These are phyloP conservation scores for Calocybe indica DNA, from an alignment of 768 basidiomycete genomes.

Conservation along the genomic window DNA sequence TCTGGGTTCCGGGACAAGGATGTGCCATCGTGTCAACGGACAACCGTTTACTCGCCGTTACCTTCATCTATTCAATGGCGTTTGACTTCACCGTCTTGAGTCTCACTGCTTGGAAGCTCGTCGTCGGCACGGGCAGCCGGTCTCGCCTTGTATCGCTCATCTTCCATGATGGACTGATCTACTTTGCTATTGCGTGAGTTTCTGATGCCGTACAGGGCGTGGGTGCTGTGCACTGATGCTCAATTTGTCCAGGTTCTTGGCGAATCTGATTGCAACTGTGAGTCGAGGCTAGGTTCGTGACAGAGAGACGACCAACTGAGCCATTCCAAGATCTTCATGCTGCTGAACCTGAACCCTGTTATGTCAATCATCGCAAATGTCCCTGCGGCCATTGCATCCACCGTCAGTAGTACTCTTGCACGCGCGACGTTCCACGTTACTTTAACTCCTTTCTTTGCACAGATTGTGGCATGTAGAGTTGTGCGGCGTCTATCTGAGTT, in stretches of 20 bases:
- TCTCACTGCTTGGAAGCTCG: constrained; percentile 58
- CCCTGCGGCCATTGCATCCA: constrained; percentile 63
- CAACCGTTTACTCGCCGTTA: constrained; percentile 52
- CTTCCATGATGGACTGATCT: constrained; percentile 69
- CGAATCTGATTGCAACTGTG: constrained; percentile 65
- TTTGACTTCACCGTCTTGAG: constrained; percentile 62
- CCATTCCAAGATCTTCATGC: constrained; percentile 45
- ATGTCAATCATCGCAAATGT: constrained; percentile 74
- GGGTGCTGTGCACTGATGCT: constrained; percentile 5
- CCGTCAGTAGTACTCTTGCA: constrained; percentile 31
- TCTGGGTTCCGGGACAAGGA: constrained; percentile 40
- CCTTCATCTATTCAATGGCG: constrained; percentile 70
- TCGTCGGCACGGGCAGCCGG: constrained; percentile 35
- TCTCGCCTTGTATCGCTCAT: constrained; percentile 59
- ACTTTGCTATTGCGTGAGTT: constrained; percentile 65
- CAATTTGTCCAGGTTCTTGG: constrained; percentile 45
- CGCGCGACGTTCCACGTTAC: neutral
- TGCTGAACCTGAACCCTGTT: constrained; percentile 62
- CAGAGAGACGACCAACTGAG: neutral
- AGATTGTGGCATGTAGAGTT: constrained; percentile 58
- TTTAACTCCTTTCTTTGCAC: constrained; percentile 1
- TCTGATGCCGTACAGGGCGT: neutral
- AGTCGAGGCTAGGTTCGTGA: constrained; percentile 9
- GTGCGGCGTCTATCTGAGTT: constrained; percentile 65
- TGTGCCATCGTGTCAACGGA: constrained; percentile 58